These are phyloP conservation scores for Papiliotrema nemorosa DNA, from an alignment of 1,284 basidiomycete genomes.

Conservation along the genomic window DNA sequence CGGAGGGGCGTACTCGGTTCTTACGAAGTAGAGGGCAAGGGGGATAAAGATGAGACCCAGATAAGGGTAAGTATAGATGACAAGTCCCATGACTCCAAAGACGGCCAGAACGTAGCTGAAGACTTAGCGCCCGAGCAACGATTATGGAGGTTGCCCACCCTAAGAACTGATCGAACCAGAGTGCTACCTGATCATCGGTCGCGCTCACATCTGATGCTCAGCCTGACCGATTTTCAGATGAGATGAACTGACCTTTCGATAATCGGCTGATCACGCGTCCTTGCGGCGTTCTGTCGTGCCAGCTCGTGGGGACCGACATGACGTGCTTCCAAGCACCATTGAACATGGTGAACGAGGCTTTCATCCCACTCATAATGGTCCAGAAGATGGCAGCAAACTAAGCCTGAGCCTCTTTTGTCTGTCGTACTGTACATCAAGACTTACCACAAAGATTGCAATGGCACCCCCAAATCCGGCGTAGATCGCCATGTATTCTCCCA, in stretches of 20 bases:
- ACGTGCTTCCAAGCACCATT: conserved; percentile 24
- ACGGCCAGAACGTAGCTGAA: conserved; percentile 13
- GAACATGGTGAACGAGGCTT: conserved; percentile 29
- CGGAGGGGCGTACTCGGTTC: too few relatives aligned
- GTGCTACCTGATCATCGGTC: too few relatives aligned
- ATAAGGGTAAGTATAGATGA: conserved; percentile 27
- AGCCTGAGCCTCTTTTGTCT: neutral
- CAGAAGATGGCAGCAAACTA: neutral
- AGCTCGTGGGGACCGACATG: conserved; percentile 25
- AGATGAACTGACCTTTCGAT: conserved; percentile 42
- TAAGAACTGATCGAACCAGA: too few relatives aligned
- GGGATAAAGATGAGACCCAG: conserved; percentile 18
- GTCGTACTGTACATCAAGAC: neutral
- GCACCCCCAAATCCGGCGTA: conserved; percentile 14
- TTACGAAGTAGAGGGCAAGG: neutral
- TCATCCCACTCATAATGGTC: conserved; percentile 20
- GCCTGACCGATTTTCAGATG: conserved; percentile 1
- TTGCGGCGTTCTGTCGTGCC: conserved; percentile 40
- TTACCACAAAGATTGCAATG: neutral
- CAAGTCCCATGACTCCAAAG: conserved; percentile 26
- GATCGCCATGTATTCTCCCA: conserved; percentile 33
- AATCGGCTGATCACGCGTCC: conserved; percentile 63
- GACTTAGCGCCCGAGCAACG: neutral
- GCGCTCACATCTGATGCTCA: too few relatives aligned
- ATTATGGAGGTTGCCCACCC: too few relatives aligned